Evolutionary conservation across 1,139 yeast genomes (phyloP).

Genomic region (Nakaseomyces delphensis): DNA sequence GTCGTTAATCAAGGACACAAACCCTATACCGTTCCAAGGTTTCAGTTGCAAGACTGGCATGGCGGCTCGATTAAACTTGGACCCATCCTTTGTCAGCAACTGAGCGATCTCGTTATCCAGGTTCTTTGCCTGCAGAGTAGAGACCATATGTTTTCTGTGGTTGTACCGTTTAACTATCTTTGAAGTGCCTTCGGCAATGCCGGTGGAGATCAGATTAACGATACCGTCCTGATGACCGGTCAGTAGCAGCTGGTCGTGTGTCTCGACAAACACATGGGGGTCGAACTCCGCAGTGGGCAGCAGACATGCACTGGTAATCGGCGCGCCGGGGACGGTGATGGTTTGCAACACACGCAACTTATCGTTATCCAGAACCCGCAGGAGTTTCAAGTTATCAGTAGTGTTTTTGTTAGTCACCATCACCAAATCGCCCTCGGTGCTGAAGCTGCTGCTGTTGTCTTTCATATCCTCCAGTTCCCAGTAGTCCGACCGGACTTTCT

Average conservation of each 20-base stretch:
- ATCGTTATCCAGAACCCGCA: slow-evolving; percentile 10
- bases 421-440: slow-evolving; percentile 11
- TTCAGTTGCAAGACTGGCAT: slow-evolving; percentile 21
- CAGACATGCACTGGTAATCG: slow-evolving; percentile 16
- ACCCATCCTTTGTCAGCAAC: slow-evolving; percentile 11
- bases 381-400: slow-evolving; percentile 19
- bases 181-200: slow-evolving; percentile 19
- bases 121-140: slow-evolving; percentile 7
- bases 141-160: slow-evolving; percentile 21
- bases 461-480: slow-evolving; percentile 15
- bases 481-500: slow-evolving; percentile 23
- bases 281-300: slow-evolving; percentile 11
- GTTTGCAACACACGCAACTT: slow-evolving; percentile 21
- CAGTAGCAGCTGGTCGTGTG: slow-evolving; percentile 18
- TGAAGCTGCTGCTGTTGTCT: neutral
- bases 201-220: slow-evolving; percentile 25
- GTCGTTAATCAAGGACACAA: slow-evolving; percentile 25
- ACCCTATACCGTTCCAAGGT: slow-evolving; percentile 18
- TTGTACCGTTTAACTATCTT: slow-evolving; percentile 24
- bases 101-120: slow-evolving; percentile 10
- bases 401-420: slow-evolving; percentile 15
- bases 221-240: slow-evolving; percentile 27
- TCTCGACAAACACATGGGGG: slow-evolving; percentile 12
- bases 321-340: slow-evolving; percentile 23
- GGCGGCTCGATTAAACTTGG: slow-evolving; percentile 5